Conservation (phyloP, 208 protist species). For the Crithidia brevicula region DNA sequence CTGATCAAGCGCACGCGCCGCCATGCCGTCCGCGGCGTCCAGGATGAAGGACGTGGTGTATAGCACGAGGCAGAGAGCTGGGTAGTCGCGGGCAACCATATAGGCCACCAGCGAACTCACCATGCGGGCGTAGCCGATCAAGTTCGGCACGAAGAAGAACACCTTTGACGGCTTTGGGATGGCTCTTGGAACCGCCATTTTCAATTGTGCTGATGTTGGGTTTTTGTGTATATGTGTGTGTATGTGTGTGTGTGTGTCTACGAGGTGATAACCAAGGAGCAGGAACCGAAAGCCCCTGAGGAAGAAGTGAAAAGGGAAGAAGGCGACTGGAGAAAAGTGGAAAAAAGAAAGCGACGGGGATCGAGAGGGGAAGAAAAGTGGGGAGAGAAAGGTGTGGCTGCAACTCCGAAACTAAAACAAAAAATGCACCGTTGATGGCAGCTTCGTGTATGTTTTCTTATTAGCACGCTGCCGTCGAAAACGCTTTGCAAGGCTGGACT, state of each 20-base stretch:
- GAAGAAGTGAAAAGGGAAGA: conserved; percentile 13
- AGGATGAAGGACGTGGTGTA: conserved; percentile 89
- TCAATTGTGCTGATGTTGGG: conserved; percentile 9
- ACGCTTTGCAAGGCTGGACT: no score
- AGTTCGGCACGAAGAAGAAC: conserved; percentile 89
- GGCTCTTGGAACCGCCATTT: conserved; percentile 18
- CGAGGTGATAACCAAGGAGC: no score
- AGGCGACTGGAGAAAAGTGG: no score
- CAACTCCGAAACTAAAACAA: no score
- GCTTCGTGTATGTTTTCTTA: no score
- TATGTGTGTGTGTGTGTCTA: conserved; percentile 10
- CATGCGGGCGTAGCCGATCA: conserved; percentile 93
- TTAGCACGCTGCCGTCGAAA: no score
- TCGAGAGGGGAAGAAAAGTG: no score
- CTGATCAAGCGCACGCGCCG: conserved; percentile 87
- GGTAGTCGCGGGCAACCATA: conserved; percentile 65
- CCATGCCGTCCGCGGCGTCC: conserved; percentile 91
- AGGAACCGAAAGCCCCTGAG: no score
- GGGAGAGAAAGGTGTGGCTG: no score
- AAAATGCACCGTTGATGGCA: no score
- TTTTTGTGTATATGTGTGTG: conserved; percentile 19
- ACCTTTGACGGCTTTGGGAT: conserved; percentile 31
- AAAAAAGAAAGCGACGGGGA: no score
- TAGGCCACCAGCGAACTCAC: conserved; percentile 73
- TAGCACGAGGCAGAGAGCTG: conserved; percentile 65